Evolutionary conservation across 306 rosid genomes (phyloP).

Genomic region (Cucumis cinereus): DNA sequence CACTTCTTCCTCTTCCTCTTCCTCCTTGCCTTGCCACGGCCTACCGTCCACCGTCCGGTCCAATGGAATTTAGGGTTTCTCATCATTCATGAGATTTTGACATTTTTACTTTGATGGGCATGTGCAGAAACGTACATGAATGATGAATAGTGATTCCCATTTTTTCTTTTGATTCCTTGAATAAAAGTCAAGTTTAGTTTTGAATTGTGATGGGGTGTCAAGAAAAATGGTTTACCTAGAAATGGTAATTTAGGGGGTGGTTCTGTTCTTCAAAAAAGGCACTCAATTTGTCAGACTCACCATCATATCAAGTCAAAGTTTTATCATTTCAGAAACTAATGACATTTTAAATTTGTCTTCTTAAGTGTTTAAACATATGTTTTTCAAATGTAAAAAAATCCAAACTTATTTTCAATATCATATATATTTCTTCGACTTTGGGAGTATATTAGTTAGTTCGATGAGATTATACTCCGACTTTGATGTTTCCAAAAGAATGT

Average conservation of each 20-base stretch:
- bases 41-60: background rate
- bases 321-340: background rate
- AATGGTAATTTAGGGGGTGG: background rate
- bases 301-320: background rate
- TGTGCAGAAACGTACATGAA: background rate
- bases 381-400: no score
- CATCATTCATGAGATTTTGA: background rate
- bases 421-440: background rate
- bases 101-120: background rate
- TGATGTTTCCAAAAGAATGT: no score
- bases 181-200: background rate
- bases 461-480: background rate
- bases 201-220: background rate
- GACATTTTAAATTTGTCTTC: no score
- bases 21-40: background rate
- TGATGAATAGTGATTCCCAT: background rate
- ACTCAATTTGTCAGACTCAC: background rate
- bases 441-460: background rate
- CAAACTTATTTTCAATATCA: no score
- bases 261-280: background rate
- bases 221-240: background rate
- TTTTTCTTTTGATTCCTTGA: background rate
- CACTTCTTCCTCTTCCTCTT: background rate
- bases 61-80: background rate
- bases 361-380: no score